Conservation (phyloP, 805 yeast genomes). For the Wickerhamomyces bovis region DNA sequence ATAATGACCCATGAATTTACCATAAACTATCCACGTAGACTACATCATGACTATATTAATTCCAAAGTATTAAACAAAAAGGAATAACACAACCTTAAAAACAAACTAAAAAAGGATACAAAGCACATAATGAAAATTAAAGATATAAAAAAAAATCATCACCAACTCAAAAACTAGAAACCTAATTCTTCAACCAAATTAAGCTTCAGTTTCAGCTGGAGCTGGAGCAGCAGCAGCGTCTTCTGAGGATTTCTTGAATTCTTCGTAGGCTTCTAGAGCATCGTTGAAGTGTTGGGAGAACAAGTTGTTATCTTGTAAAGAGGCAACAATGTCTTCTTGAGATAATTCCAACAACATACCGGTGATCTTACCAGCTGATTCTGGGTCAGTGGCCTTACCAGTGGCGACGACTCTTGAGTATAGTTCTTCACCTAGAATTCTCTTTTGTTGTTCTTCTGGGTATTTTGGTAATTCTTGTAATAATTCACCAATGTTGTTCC, state of each 20-base stretch:
- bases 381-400: constrained; percentile 83
- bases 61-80: background rate
- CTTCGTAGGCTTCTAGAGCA: constrained; percentile 91
- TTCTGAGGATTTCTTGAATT: constrained; percentile 53
- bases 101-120: background rate
- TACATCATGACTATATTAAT: background rate
- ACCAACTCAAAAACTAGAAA: background rate
- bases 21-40: too few species aligned
- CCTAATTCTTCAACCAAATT: background rate
- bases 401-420: constrained; percentile 87
- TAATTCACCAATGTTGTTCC: constrained; percentile 34
- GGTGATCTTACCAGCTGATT: constrained; percentile 97
- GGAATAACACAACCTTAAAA: background rate
- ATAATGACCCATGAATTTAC: too few species aligned
- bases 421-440: constrained; percentile 94
- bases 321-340: constrained; percentile 79
- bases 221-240: constrained; percentile 10
- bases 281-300: constrained; percentile 90
- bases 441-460: constrained; percentile 92
- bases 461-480: constrained; percentile 57
- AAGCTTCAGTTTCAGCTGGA: constrained; percentile 14
- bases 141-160: background rate
- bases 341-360: constrained; percentile 98
- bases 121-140: background rate
- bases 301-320: constrained; percentile 84